These are phyloP conservation scores for Coniella vitis DNA, from an alignment of 2,329 filamentous ascomycete species.

Conservation along the genomic window DNA sequence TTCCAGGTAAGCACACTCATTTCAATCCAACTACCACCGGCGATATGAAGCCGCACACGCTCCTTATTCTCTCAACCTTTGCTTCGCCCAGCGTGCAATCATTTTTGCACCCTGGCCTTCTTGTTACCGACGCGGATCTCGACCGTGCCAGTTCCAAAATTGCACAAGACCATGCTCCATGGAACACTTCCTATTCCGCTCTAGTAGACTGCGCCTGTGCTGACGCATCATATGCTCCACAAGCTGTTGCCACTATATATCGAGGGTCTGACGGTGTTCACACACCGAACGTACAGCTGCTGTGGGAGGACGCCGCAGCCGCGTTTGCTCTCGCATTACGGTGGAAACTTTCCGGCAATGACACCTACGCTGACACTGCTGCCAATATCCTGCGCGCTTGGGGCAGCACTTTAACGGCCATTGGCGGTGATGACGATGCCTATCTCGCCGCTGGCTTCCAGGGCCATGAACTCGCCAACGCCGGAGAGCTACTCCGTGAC, in stretches of 20 bases:
- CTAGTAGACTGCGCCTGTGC: conserved; percentile 1
- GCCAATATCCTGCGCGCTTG: conserved; percentile 32
- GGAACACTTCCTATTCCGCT: conserved; percentile 7
- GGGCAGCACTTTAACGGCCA: conserved; percentile 26
- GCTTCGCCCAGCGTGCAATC: no score
- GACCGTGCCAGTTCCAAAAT: conserved; percentile 6
- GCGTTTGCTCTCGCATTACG: conserved; percentile 24
- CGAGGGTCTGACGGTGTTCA: conserved; percentile 3
- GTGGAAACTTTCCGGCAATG: conserved; percentile 33
- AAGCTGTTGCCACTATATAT: conserved; percentile 3
- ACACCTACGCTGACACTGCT: conserved; percentile 30
- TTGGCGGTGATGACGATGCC: conserved; percentile 29
- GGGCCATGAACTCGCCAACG: conserved; percentile 40
- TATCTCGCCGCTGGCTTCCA: conserved; percentile 36
- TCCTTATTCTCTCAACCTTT: no score
- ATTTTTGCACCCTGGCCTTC: conserved; percentile 12
- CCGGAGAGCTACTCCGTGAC: conserved; percentile 23
- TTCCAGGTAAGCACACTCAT: no score
- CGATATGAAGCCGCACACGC: no score
- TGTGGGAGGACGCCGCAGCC: conserved; percentile 11
- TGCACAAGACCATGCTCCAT: conserved; percentile 2
- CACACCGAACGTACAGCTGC: background rate
- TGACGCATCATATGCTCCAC: conserved; percentile 3
- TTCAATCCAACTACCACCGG: no score
- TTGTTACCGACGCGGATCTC: conserved; percentile 6